A percentile compares a stretch with the other conserved stretches of the same genome.
These are phyloP conservation scores for Botryotinia narcissicola DNA, from an alignment of 2,329 filamentous ascomycete species.

Conservation along the genomic window DNA sequence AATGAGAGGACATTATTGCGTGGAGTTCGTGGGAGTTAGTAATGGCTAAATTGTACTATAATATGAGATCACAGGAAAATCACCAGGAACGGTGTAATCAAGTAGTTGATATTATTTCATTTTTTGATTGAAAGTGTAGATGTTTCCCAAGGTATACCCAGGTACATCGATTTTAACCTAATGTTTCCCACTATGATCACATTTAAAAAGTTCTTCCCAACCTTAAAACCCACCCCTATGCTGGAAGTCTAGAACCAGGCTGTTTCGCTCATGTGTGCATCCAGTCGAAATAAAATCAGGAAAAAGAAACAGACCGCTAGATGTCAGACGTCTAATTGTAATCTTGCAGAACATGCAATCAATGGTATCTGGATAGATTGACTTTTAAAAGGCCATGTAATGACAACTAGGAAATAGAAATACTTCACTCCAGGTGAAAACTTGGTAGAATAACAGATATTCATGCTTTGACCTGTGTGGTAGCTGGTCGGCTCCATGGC, in stretches of 20 bases:
- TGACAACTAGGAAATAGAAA: constrained; percentile 1
- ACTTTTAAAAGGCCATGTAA: constrained; percentile 3
- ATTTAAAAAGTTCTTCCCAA: constrained; percentile 15
- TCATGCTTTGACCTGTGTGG: not conserved
- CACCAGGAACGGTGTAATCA: not conserved
- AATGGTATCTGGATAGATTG: constrained; percentile 16
- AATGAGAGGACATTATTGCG: not conserved
- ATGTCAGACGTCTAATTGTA: constrained; percentile 16
- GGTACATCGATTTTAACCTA: constrained; percentile 16
- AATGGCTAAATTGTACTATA: constrained; percentile 20
- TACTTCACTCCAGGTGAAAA: constrained; percentile 9
- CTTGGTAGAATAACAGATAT: not conserved
- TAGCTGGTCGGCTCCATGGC: not conserved
- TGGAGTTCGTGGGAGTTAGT: constrained; percentile 17
- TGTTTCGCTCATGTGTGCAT: constrained; percentile 17
- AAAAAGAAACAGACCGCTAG: constrained; percentile 3
- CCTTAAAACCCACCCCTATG: constrained; percentile 16
- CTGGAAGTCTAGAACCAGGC: constrained; percentile 17
- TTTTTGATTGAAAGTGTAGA: constrained; percentile 12
- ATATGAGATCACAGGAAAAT: constrained; percentile 6
- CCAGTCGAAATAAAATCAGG: constrained; percentile 9
- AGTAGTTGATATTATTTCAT: constrained; percentile 13
- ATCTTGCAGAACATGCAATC: constrained; percentile 10
- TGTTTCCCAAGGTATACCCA: constrained; percentile 4
- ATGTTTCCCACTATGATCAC: constrained; percentile 17